Base-by-base conservation (phyloP, 495 filamentous ascomycete genomes). In the Talaromyces ruber region DNA sequence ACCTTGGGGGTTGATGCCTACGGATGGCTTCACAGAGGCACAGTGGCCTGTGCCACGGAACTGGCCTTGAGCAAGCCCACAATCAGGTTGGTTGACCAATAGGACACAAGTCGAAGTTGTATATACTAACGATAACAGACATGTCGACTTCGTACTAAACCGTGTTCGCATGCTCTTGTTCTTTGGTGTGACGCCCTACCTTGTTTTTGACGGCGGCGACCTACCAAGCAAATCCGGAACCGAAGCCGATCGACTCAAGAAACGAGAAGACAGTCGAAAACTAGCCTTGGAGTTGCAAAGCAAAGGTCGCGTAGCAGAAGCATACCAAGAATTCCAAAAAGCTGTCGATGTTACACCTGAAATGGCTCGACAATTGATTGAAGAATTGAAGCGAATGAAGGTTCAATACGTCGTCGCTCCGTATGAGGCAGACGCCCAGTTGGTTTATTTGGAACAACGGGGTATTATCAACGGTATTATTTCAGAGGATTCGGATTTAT, bases 1-100 rank as follows among this genome's bases (percentile, higher is more conserved):
- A 96, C 90, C 3, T 82, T 99, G 47, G 95, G 89, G 3, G 85
- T 99, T 16, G 95, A 99, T 73, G 93, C 89, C 62, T 99, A 99
- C 79, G 94, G 92, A 70, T 99, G 95, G 95, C 86, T 99, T 34
- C 95, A 99, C 71, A 89, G 95, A 64, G 95, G 93, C 30, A 90
- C 92, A 25, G 85, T 95, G 57, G 81, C 92, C 25, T 99, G 94
- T 71, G 89, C 93, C 60, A 86, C 96, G 64, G 95, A 98, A 63
- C 81, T 99, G 53, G 95, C 93, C 29, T 80, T 91, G 66, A 90
- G 87, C 66, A 92, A 88, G 71, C 92, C 91, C 21, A 97, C 92
- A 5, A 85, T 82, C 58, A 96, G 92, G 90, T 96, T 78, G 65
- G 82, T 76, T 26, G 2, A 9, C 16, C 59, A 29, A 2, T 1